Evolutionary conservation across 2,329 filamentous ascomycete genomes (phyloP), one percentile per base, ranked within the genome.

Genomic region (Aspergillus sp.): DNA sequence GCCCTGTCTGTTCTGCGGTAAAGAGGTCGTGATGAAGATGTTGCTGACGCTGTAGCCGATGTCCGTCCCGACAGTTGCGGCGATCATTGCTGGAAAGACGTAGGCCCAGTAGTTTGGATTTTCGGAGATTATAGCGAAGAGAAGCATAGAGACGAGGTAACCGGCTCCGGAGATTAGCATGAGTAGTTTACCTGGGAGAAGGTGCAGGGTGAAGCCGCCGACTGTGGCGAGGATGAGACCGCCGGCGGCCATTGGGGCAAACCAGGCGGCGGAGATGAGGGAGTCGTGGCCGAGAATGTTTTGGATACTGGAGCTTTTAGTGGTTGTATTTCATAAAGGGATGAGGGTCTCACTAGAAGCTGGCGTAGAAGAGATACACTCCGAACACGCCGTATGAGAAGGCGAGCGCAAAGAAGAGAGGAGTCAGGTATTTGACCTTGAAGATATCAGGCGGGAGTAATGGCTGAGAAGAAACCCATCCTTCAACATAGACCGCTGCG

Each of bases 11-110:
- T 50, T 47, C 15, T 55, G 48, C 3, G 56, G 52, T 1, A 58
- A 12, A 15, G 51, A 55, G 1, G 47, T 58, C 5, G 56, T 58
- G 5, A 58, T 58, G 47, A 58, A 58, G 11, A 58, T 49, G 30
- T 58, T 58, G 39, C 52, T 55, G 5, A 58, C 56, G 26, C 56
- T 58, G 48, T 58, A 58, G 0, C 51, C 44, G 17, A 58, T 58
- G 17, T 58, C 56, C 11, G 41, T 39, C 0, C 56, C 56, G 24
- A 58, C 18, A 0, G 56, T 58, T 5, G 56, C 50, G 8, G 39
- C 52, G 3, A 58, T 9, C 56, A 58, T 58, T 1, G 56, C 52
- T 13, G 56, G 56, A 26, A 58, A 58, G 2, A 58, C 39, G 7
- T 51, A 55, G 4, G 52, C 41, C 56, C 56, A 58, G 18, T 58